Base-by-base conservation (phyloP, 805 yeast species). In the Metschnikowia corniflorae region DNA sequence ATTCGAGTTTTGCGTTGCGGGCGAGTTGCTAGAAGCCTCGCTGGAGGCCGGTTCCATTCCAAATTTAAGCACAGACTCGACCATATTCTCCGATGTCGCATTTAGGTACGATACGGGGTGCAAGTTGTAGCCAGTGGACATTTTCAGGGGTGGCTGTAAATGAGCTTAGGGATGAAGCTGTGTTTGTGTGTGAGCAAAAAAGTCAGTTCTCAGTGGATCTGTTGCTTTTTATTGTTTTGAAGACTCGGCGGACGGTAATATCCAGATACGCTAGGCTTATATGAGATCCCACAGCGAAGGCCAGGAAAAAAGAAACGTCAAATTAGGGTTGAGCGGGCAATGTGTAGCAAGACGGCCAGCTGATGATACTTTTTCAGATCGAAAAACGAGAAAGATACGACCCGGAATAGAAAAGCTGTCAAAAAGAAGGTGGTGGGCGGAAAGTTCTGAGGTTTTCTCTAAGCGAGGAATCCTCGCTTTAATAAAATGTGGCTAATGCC, bases 51-150 rank as follows among this genome's bases (percentile, higher is more conserved):
- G 53, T 36, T 60, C 62, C 25, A 55, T 34, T 27, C 58, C 64
- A 16, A 57, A 50, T 26, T 58, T 58, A 32, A 57, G 37, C 31
- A 57, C 63, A 16, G 55, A 47, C 25, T 49, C 58, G 20, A 43
- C 42, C 31, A 43, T 37, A 35, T 47, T 46, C 22, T 55, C 57
- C 27, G 46, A 21, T 18, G 57, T 44, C 23, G 72, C 71, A 51
- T 68, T 68, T 29, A 68, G 58, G 41, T 68, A 68, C 19, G 71
- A 55, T 20, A 68, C 61, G n/a, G 73, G 73, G 45, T 68, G 73
- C 32, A 67, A 51, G 46, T 66, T 68, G 48, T 64, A 68, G 43
- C 65, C 65, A 65, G 65, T 61, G 14, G 44, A 34, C 39, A 42
- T 35, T 21, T 21, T n/a, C 12, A 10, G 9, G 10, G 7, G 24